Base-by-base conservation (phyloP, 345 rosid genomes). In the Laguncularia racemosa region DNA sequence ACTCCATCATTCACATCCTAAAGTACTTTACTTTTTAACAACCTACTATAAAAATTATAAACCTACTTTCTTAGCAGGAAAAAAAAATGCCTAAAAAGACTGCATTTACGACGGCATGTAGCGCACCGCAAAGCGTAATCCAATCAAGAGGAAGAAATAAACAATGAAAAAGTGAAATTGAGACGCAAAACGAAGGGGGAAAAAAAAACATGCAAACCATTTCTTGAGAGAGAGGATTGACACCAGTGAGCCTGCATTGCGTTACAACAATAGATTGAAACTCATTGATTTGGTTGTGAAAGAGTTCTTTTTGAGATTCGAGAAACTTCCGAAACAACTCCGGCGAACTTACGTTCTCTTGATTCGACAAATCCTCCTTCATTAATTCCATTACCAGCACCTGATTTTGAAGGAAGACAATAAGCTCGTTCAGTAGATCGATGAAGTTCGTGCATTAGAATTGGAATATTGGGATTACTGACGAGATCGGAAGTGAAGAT, bases 241-340 rank as follows among this genome's bases (percentile, higher is more conserved):
- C 99, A 56, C 99, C 97, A 47, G 97, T 93, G 63, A 93, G 95
- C 55, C 77, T 76, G 88, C 99, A 93, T 67, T 93, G 99, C 44
- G 77, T 76, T 62, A 90, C 82, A 47, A 95, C 88, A 23, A 95
- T 78, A 60, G 73, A 67, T 64, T 81, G 89, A 20, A 90, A 81
- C 72, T 90, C 87, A 58, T 85, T 86, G 88, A 90, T 77, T 88
- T 90, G 97, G 65, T 78, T 58, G 71, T 82, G 96, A 59, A 95
- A 84, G 33, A 90, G 74, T 71, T 74, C 88, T 55, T 66, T 84
- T 76, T 90, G 99, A 16, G 88, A 71, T 44, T 71, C 83, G 66
- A 90, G 46, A 16, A 84, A 68, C 76, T 74, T 78, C 67, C 58
- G 71, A 44, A 95, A 77, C 44, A 86, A 82, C 78, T 73, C 95